Evolutionary conservation across 139 green algal species (phyloP), one percentile per base, ranked within the genome.

Genomic region (Klebsormidium nitens): DNA sequence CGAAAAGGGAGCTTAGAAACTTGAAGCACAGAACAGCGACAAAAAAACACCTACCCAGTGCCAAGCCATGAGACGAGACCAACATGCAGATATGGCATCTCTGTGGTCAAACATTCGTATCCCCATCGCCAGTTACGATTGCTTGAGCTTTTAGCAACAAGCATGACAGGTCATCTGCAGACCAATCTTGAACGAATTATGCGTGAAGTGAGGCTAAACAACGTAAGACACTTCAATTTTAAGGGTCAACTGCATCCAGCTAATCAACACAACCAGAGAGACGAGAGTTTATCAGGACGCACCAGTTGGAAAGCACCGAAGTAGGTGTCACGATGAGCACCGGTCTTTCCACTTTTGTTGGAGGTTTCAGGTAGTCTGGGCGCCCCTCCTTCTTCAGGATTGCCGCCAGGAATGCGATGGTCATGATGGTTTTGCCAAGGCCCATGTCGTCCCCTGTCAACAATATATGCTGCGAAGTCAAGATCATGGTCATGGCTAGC

Each of bases 341-440:
- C 46, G 23, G 46, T 23, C 23, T 55, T 55, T 23, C 23, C 46
- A 55, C 46, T 23, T 23, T 23, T 55, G 23, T 55, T 23, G 23
- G 23, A 31, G 29, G 55, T 63, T 63, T 63, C 11, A 36, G 31
- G 31, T 64, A 44, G 17, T 38, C 50, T 5, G 44, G 19, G 2
- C 0, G 56, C 0, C 83, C 83, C 1, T 48, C 69, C 80, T 89
- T 89, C 36, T 55, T 74, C 55, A 91, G 72, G 50, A 92, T 37
- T 0, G 87, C 87, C 0, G 85, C 66, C 6, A 84, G 42, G 62
- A 93, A 89, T 1, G 78, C 79, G 35, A 93, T 89, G 4, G 80
- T 80, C 81, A 94, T 87, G 44, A 91, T 76, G 3, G 87, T 91
- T 72, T 91, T 93, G 35, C 86, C 87, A 36, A 85, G 34, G 40